Percentiles rank a stretch among this genome's conserved stretches.
These are phyloP conservation scores for Amanita rubescens DNA, from an alignment of 768 basidiomycete genomes.

Conservation along the genomic window DNA sequence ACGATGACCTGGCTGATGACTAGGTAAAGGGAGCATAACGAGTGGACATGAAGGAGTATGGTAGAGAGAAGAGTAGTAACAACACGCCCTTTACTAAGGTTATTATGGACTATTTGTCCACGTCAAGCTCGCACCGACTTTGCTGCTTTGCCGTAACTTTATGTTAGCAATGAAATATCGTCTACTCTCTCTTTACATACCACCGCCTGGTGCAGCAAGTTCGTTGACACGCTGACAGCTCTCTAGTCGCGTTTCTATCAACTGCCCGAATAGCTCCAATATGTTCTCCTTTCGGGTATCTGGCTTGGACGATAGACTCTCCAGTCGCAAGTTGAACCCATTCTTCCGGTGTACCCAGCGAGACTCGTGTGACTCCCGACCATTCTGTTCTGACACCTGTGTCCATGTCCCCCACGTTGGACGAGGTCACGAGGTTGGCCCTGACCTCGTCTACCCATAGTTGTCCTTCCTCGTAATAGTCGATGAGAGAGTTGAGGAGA, in stretches of 20 bases:
- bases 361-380: conserved; percentile 12
- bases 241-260: conserved; percentile 71
- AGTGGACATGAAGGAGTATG: conserved; percentile 32
- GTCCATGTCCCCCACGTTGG: conserved; percentile 13
- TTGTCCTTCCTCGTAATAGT: conserved; percentile 64
- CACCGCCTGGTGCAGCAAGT: conserved; percentile 37
- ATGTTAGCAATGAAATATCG: too few species aligned
- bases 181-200: too few species aligned
- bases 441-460: conserved; percentile 67
- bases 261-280: conserved; percentile 60
- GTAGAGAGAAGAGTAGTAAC: not conserved
- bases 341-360: conserved; percentile 55
- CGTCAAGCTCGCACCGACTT: not conserved
- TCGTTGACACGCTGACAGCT: conserved; percentile 62
- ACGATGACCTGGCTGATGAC: conserved; percentile 41
- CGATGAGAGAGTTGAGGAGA: conserved; percentile 56
- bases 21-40: conserved; percentile 68
- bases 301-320: conserved; percentile 17
- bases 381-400: not conserved
- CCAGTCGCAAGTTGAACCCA: conserved; percentile 42
- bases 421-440: conserved; percentile 44
- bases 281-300: conserved; percentile 33
- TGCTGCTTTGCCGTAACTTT: too few species aligned
- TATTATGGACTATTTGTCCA: conserved; percentile 2
- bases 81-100: too few species aligned